These are phyloP conservation scores for Saturnispora galanensis DNA, from an alignment of 805 yeast genomes.

Conservation along the genomic window DNA sequence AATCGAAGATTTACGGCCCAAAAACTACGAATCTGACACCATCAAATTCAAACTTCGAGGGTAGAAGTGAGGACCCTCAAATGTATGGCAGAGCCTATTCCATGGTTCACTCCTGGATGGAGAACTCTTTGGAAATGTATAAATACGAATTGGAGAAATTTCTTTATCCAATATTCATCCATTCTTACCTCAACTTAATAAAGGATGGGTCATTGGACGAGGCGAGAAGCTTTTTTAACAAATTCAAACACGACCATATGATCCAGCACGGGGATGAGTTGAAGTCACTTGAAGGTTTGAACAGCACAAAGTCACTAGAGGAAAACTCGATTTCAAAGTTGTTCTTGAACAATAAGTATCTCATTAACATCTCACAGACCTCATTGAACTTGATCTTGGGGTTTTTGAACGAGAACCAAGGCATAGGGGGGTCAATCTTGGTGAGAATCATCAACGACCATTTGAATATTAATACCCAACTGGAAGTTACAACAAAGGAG, in stretches of 20 bases:
- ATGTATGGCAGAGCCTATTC: conserved; percentile 73
- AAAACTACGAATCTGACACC: conserved; percentile 43
- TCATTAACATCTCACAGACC: conserved; percentile 69
- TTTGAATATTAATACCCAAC: conserved; percentile 42
- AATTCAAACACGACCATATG: conserved; percentile 62
- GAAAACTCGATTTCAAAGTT: conserved; percentile 76
- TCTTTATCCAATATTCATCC: conserved; percentile 87
- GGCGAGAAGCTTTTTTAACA: conserved; percentile 69
- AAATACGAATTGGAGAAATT: conserved; percentile 78
- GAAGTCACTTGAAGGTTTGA: conserved; percentile 59
- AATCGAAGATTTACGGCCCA: conserved; percentile 47
- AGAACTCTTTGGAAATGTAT: conserved; percentile 82
- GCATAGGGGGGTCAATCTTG: conserved; percentile 80
- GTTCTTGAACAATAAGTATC: conserved; percentile 64
- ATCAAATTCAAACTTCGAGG: conserved; percentile 29
- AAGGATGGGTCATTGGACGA: conserved; percentile 46
- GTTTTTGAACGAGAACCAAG: conserved; percentile 85
- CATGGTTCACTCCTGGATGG: conserved; percentile 80
- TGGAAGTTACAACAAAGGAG: conserved; percentile 32
- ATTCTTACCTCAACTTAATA: conserved; percentile 73
- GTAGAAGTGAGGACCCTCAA: conserved; percentile 47
- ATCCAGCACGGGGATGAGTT: conserved; percentile 73
- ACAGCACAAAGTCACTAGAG: conserved; percentile 68
- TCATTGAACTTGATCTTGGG: conserved; percentile 75
- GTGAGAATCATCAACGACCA: conserved; percentile 82